Evolutionary conservation across 2,329 filamentous ascomycete species (phyloP), one percentile per base, ranked within the genome.

Genomic region (Pyrenochaeta sp.): DNA sequence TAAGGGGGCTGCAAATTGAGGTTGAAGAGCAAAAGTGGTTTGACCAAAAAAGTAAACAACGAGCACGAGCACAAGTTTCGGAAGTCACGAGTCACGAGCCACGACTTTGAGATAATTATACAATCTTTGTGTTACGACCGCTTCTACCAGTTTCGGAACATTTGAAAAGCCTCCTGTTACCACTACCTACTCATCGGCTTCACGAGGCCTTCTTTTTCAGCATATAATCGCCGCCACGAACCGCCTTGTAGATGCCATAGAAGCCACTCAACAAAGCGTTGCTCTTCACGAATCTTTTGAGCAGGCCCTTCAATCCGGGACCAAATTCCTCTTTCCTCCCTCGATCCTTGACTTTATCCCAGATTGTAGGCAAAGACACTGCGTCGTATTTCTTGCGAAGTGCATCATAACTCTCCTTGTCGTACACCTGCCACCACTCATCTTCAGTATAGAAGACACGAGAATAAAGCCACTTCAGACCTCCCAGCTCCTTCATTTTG

Each of bases 401-500:
- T 1, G 62, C 73, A 21, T 88, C 80, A 65, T 90, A 90, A 78
- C 79, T 83, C 14, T 65, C 59, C 29, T 74, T 70, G 35, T 82
- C 77, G 65, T 89, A 89, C 37, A 84, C 75, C 22, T 72, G 60
- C 85, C 85, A 89, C 71, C 89, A 90, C 62, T 88, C 83, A 0
- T 79, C 73, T 62, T 88, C 81, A n/a, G 81, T 79, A 68, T 94
- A 94, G 73, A 91, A 95, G 0, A 89, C 87, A 61, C 93, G 88
- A 3, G 90, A 89, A 69, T 96, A 95, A 9, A 95, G 76, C 87
- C 89, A 94, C 74, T 95, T 95, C 75, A 88, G 83, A 2, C 90
- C 90, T 32, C 85, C 85, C 1, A 94, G 79, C 53, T 83, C 78
- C 34, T 76, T 75, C 3, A 92, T 81, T 63, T 87, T 87, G 14